A percentile compares a stretch with the other conserved stretches of the same genome.
Evolutionary conservation across 106 monocot species (phyloP).

Genomic region (Dendrobium officinale): DNA sequence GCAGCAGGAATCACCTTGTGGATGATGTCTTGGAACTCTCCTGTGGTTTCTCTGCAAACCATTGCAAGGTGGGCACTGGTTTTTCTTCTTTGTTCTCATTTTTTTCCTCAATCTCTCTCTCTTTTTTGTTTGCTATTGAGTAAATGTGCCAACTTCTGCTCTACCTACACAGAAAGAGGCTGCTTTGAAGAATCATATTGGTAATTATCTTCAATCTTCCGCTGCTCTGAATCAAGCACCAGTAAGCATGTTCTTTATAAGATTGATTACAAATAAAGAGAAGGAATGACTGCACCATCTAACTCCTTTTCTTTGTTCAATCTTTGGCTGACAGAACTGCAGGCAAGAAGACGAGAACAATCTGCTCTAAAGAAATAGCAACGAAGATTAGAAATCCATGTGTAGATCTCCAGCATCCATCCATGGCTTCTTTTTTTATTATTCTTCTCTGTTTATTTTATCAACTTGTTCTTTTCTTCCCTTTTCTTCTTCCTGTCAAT

Average conservation of each 20-base stretch:
- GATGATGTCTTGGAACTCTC: constrained; percentile 52
- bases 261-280: background rate
- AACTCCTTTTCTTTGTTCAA: background rate
- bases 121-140: no score
- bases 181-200: no score
- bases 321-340: constrained; percentile 16
- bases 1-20: constrained; percentile 12
- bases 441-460: constrained; percentile 1
- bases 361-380: constrained; percentile 2
- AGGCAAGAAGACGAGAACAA: constrained; percentile 27
- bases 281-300: background rate
- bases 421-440: background rate
- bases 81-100: constrained; percentile 2
- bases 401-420: constrained; percentile 21
- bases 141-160: no score
- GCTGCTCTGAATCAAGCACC: no score
- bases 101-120: background rate
- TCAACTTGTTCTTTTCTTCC: background rate
- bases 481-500: constrained; percentile 21
- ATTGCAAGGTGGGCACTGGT: constrained; percentile 48
- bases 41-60: constrained; percentile 73
- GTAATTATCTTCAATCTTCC: no score
- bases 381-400: no score
- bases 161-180: no score
- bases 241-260: background rate